Percentiles rank a stretch among this genome's conserved stretches.
phyloP scores from a whole-genome alignment of 2,329 filamentous ascomycete genomes.

The Phyllosticta paracitricarpa region DNA sequence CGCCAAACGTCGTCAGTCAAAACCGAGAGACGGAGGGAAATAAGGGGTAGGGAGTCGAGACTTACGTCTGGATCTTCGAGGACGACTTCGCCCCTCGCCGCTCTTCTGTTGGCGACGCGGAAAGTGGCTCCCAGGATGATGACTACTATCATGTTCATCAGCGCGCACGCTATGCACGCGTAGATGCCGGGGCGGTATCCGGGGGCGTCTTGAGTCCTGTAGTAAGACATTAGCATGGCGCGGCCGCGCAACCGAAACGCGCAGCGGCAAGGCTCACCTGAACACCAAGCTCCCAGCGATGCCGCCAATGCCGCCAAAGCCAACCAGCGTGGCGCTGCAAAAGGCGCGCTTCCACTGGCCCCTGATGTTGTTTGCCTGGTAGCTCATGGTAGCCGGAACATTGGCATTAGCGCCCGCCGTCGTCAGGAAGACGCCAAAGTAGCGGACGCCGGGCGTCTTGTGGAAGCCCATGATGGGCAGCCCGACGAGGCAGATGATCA shows the following conservation, averaged over 20 bases:
- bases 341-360: slow-evolving; percentile 85
- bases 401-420: slow-evolving; percentile 71
- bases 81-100: slow-evolving; percentile 31
- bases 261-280: slow-evolving; percentile 16
- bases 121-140: slow-evolving; percentile 24
- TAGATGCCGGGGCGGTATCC: slow-evolving; percentile 27
- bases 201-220: slow-evolving; percentile 27
- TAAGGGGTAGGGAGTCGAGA: neutral
- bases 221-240: neutral
- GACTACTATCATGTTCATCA: slow-evolving; percentile 28
- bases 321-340: slow-evolving; percentile 64
- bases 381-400: slow-evolving; percentile 63
- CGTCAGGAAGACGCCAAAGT: slow-evolving; percentile 67
- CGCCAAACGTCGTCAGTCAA: neutral
- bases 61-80: slow-evolving; percentile 30
- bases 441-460: slow-evolving; percentile 46
- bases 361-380: slow-evolving; percentile 80
- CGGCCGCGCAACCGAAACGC: slow-evolving; percentile 18
- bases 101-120: slow-evolving; percentile 25
- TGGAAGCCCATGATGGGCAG: slow-evolving; percentile 64
- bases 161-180: slow-evolving; percentile 28
- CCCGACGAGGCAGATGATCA: slow-evolving; percentile 56
- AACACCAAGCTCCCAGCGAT: slow-evolving; percentile 69
- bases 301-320: slow-evolving; percentile 67
- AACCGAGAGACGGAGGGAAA: neutral